Evolutionary conservation across 306 rosid genomes (phyloP).

Genomic region (Boehmeria nivea): DNA sequence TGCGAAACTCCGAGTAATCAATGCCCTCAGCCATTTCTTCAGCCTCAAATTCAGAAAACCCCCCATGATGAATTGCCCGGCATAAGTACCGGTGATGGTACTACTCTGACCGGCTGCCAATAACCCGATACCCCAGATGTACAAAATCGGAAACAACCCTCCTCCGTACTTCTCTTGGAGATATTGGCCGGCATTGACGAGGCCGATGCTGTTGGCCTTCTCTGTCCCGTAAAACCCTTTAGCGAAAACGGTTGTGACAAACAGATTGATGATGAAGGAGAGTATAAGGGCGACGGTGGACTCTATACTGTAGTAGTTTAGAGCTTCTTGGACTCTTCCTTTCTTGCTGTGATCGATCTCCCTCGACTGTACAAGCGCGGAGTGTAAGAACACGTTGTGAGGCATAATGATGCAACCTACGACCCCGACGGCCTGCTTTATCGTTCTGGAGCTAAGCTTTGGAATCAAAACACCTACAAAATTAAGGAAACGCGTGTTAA

Average conservation of each 20-base stretch:
- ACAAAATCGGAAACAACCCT: conserved; percentile 75
- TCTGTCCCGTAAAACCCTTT: conserved; percentile 82
- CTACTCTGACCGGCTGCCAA: conserved; percentile 99
- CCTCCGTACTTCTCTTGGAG: conserved; percentile 93
- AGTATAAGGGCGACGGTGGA: conserved; percentile 69
- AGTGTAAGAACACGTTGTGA: conserved; percentile 90
- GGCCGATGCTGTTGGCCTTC: conserved; percentile 67
- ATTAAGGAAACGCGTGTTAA: not conserved
- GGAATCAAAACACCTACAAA: conserved; percentile 79
- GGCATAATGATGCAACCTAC: conserved; percentile 99
- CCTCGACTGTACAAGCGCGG: conserved; percentile 94
- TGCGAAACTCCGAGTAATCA: conserved; percentile 85
- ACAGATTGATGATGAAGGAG: conserved; percentile 74
- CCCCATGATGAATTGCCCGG: conserved; percentile 99
- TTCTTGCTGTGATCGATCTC: conserved; percentile 58
- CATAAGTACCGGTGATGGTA: conserved; percentile 96
- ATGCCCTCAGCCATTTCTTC: conserved; percentile 89
- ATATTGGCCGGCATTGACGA: conserved; percentile 81
- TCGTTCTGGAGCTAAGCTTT: conserved; percentile 82
- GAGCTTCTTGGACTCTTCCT: conserved; percentile 86
- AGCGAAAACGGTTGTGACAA: conserved; percentile 91
- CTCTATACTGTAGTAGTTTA: conserved; percentile 84
- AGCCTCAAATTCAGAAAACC: conserved; percentile 80
- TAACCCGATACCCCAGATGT: conserved; percentile 90
- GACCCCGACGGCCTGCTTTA: conserved; percentile 90